Conservation (phyloP, 2,329 filamentous ascomycete species). For the Colletotrichum chlorophyti region DNA sequence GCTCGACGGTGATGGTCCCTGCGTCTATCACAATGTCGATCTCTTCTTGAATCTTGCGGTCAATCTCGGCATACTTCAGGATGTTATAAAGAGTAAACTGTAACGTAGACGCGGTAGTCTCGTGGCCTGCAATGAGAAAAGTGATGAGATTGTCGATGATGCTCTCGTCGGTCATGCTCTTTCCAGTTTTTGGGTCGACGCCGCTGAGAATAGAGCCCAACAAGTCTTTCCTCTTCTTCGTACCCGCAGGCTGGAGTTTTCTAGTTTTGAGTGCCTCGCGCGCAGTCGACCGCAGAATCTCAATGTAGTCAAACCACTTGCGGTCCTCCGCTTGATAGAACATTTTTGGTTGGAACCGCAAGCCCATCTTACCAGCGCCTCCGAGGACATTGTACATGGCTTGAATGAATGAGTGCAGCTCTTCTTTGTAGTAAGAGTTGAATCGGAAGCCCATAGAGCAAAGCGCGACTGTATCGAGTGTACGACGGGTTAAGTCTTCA, state of each 20-base stretch:
- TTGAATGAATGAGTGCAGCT: conserved; percentile 42
- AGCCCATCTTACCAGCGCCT: conserved; percentile 57
- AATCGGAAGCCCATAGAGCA: conserved; percentile 66
- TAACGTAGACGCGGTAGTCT: conserved; percentile 72
- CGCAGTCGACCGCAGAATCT: conserved; percentile 56
- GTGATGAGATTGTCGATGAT: conserved; percentile 74
- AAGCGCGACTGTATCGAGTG: conserved; percentile 68
- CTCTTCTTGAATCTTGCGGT: conserved; percentile 69
- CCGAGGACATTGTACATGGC: conserved; percentile 67
- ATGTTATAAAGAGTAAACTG: conserved; percentile 72
- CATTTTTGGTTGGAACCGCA: conserved; percentile 52
- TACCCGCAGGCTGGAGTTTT: conserved; percentile 58
- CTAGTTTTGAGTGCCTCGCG: conserved; percentile 66
- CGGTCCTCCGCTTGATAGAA: conserved; percentile 51
- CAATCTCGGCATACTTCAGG: conserved; percentile 65
- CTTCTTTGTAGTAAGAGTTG: conserved; percentile 65
- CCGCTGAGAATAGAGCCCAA: conserved; percentile 71
- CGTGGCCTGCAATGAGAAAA: conserved; percentile 71
- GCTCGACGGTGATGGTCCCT: conserved; percentile 60
- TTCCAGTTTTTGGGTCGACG: conserved; percentile 67
- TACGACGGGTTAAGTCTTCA: conserved; percentile 67
- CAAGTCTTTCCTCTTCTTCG: conserved; percentile 60
- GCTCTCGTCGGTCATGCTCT: conserved; percentile 62
- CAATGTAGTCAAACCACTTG: conserved; percentile 57
- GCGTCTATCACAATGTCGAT: conserved; percentile 70